Evolutionary conservation across 2,329 filamentous ascomycete genomes (phyloP).

Genomic region (Colletotrichum orbiculare): DNA sequence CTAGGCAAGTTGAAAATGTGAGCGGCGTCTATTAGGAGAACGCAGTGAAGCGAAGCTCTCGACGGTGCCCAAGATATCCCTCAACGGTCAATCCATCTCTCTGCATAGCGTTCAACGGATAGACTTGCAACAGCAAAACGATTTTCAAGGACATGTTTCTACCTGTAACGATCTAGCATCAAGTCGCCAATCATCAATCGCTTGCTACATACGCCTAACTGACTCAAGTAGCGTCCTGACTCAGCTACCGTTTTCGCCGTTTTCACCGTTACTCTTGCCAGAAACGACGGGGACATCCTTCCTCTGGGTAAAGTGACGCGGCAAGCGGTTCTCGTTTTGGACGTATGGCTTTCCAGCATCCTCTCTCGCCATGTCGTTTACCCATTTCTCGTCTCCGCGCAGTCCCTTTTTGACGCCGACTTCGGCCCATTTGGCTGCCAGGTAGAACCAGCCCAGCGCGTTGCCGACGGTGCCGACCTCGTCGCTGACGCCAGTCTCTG

Average conservation of each 20-base stretch:
- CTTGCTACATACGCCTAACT: too few species aligned
- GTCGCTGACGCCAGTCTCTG: conserved; percentile 76
- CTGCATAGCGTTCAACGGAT: too few species aligned
- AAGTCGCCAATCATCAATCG: too few species aligned
- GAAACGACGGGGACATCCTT: conserved; percentile 36
- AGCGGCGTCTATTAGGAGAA: too few species aligned
- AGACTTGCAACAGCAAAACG: too few species aligned
- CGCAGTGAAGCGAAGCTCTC: too few species aligned
- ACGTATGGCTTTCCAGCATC: conserved; percentile 70
- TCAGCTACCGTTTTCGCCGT: not conserved
- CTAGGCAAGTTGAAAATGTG: too few species aligned
- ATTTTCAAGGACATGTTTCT: too few species aligned
- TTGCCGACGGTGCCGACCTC: conserved; percentile 87
- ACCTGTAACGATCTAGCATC: too few species aligned
- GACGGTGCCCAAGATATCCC: too few species aligned
- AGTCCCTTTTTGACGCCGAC: conserved; percentile 60
- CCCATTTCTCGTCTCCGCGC: conserved; percentile 72
- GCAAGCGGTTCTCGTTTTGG: conserved; percentile 70
- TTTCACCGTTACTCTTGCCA: conserved; percentile 5
- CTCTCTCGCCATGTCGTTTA: conserved; percentile 79
- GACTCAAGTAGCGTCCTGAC: too few species aligned
- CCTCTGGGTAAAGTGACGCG: conserved; percentile 55
- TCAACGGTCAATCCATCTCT: too few species aligned
- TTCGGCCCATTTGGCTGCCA: conserved; percentile 75
- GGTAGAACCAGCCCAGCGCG: conserved; percentile 79